A percentile compares a stretch with the other conserved stretches of the same genome.
These are phyloP conservation scores for Globisporangium yorkense DNA, from an alignment of 352 stramenopile genomes.

Conservation along the genomic window DNA sequence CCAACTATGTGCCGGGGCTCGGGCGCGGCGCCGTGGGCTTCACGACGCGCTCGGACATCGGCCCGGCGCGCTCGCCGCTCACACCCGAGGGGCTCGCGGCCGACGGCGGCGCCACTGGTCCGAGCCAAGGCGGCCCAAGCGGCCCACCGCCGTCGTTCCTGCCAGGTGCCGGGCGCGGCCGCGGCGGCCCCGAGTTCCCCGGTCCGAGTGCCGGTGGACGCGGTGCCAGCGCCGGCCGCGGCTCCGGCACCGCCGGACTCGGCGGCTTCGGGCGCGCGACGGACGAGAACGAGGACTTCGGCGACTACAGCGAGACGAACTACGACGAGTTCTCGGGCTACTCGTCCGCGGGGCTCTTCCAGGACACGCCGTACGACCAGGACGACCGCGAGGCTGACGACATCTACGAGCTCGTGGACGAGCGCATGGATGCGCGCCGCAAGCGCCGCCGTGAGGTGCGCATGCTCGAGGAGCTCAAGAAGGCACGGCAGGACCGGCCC, in stretches of 20 bases:
- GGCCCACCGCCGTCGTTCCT: slow-evolving; percentile 52
- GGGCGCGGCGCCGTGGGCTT: slow-evolving; percentile 95
- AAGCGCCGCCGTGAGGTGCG: slow-evolving; percentile 86
- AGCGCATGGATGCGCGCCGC: slow-evolving; percentile 91
- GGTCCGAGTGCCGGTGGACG: background rate
- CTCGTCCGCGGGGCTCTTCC: slow-evolving; percentile 76
- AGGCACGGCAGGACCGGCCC: slow-evolving; percentile 74
- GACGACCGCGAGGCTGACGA: slow-evolving; percentile 96
- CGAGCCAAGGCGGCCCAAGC: background rate
- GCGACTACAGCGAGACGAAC: slow-evolving; percentile 89
- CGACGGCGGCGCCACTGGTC: slow-evolving; percentile 25
- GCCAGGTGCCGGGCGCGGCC: slow-evolving; percentile 84
- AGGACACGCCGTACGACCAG: slow-evolving; percentile 93
- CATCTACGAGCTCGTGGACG: slow-evolving; percentile 95
- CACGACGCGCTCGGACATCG: slow-evolving; percentile 96
- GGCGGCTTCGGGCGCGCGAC: slow-evolving; percentile 80
- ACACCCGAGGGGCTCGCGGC: slow-evolving; percentile 20
- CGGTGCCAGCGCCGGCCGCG: slow-evolving; percentile 40
- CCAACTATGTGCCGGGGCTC: slow-evolving; percentile 95
- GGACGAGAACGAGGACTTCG: slow-evolving; percentile 84
- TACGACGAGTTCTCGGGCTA: slow-evolving; percentile 92
- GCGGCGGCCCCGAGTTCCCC: slow-evolving; percentile 46
- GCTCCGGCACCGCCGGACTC: slow-evolving; percentile 74
- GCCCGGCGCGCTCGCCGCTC: slow-evolving; percentile 70
- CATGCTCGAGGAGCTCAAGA: slow-evolving; percentile 85